Percentiles rank a stretch among this genome's conserved stretches.
Conservation (phyloP, 1,284 basidiomycete genomes). For the Cutaneotrichosporon cutaneum region DNA sequence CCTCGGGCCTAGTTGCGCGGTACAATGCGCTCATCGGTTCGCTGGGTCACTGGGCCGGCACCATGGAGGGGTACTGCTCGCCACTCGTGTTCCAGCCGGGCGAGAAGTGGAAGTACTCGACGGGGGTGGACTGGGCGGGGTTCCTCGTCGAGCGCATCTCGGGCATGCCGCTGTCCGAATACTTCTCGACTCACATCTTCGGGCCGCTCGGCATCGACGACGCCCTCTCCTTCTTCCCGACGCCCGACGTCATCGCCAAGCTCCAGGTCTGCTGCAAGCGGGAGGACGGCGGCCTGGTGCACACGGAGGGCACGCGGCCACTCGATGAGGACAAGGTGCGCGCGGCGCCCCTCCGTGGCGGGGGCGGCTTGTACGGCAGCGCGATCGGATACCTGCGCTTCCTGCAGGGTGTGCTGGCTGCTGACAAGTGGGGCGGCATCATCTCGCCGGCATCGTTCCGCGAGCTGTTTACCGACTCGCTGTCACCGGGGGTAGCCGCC, state of each 20-base stretch:
- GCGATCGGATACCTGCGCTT: conserved; percentile 36
- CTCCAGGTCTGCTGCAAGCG: conserved; percentile 23
- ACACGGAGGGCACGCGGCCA: neutral
- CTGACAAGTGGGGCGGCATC: conserved; percentile 9
- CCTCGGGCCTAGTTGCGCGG: neutral
- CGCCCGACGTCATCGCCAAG: conserved; percentile 24
- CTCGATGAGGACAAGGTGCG: neutral
- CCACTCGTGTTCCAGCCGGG: conserved; percentile 44
- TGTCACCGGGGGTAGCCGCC: conserved; percentile 9
- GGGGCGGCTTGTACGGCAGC: conserved; percentile 40
- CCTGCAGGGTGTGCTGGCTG: conserved; percentile 19
- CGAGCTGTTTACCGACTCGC: conserved; percentile 28
- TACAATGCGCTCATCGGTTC: no score
- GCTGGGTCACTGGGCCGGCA: no score
- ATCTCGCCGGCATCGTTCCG: neutral
- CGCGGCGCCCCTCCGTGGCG: conserved; percentile 26
- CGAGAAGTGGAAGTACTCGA: conserved; percentile 32
- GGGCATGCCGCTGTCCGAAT: conserved; percentile 38
- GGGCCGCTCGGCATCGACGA: conserved; percentile 32
- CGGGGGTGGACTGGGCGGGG: conserved; percentile 48
- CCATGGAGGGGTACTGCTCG: conserved; percentile 20
- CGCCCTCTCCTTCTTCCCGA: conserved; percentile 38
- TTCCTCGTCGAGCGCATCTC: conserved; percentile 39
- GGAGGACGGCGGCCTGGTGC: conserved; percentile 17
- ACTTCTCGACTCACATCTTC: conserved; percentile 44